Base-by-base conservation (phyloP, 192 early-diverging fungal species). In the Coemansia sp. region DNA sequence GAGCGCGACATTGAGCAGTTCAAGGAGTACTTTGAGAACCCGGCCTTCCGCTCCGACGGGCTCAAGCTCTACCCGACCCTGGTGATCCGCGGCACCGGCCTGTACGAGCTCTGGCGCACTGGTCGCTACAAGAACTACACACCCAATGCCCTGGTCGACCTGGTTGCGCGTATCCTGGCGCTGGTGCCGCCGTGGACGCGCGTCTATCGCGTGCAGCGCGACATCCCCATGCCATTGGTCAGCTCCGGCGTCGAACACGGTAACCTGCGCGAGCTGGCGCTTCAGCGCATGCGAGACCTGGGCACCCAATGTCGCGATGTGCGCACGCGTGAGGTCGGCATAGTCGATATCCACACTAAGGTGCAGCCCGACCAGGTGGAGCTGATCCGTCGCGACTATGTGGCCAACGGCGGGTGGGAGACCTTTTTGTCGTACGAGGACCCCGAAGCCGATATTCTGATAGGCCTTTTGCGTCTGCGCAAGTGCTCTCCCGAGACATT, bases 221-320 rank as follows among this genome's bases (percentile, higher is more conserved):
- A 99, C 84, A 99, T 99, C 70, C 97, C 97, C 17, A 99, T 99
- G 97, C 97, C 97, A 5, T 84, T 99, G 32, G 97, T 99, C 18
- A 97, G 93, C 7, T 95, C 94, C 1, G 97, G 97, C 48, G 96
- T 99, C 14, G 97, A 99, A 83, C 88, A 99, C 72, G 97, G 97
- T 56, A 99, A 99, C 59, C 66, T 99, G 58, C 86, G 97, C 32
- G 96, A 99, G 77, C 84, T 97, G 51, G 96, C 97, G 5, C 80
- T 99, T 48, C 87, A 93, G 73, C 86, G 96, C 31, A 98, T 98
- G 96, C 91, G 89, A 58, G 97, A 99, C 78, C 77, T 99, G 58
- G 97, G 97, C 61, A 97, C 91, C 0, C 87, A 92, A 64, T 98
- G 96, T 69, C 87, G 96, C 25, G 97, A 99, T 72, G 97, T 99